Conservation (phyloP, 1,139 yeast genomes). For the Geotrichum citri-aurantii region DNA sequence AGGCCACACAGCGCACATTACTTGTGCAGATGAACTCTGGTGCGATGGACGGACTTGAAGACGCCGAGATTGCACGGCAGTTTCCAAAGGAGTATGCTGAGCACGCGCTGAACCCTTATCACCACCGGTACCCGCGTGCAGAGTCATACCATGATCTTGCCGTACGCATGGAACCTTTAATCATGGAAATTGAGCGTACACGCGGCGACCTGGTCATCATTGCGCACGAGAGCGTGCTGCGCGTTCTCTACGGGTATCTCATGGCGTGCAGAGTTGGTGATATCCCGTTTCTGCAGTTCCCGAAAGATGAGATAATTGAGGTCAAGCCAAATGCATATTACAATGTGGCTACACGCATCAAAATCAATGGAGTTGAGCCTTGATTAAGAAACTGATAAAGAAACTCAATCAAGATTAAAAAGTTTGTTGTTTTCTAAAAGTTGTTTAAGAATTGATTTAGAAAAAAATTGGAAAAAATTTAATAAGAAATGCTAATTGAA, state of each 20-base stretch:
- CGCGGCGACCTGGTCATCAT: conserved; percentile 81
- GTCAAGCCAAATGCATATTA: conserved; percentile 84
- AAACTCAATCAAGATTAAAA: neutral
- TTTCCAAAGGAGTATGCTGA: conserved; percentile 68
- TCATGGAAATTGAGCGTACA: conserved; percentile 88
- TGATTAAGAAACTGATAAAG: conserved; percentile 1
- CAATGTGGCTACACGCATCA: conserved; percentile 58
- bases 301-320: conserved; percentile 78
- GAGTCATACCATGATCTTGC: conserved; percentile 97
- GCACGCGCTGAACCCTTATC: conserved; percentile 76
- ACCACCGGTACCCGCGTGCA: conserved; percentile 84
- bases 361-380: conserved; percentile 33
- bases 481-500: no score
- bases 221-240: conserved; percentile 86
- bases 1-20: conserved; percentile 50
- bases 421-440: no score
- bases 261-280: conserved; percentile 89
- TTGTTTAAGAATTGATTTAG: no score
- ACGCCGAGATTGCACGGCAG: conserved; percentile 50
- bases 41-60: conserved; percentile 63
- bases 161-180: conserved; percentile 84
- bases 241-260: conserved; percentile 86
- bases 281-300: conserved; percentile 72
- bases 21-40: conserved; percentile 89
- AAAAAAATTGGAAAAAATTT: no score